phyloP scores from a whole-genome alignment of 2,329 filamentous ascomycete genomes.

The Lasiodiplodia hormozganensis region DNA sequence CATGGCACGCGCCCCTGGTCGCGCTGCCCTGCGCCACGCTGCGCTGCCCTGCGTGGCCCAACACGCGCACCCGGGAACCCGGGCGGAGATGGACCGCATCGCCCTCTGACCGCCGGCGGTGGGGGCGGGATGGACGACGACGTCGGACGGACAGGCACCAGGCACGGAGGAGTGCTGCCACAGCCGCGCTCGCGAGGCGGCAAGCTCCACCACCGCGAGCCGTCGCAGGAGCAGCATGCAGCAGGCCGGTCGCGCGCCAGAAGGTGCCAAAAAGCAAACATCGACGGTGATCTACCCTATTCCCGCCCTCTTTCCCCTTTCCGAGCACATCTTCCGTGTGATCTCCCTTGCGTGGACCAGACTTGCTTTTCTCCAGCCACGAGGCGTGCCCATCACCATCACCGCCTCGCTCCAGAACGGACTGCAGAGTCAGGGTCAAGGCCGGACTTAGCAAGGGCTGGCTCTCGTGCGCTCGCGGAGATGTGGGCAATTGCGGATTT shows the following conservation, averaged over 20 bases:
- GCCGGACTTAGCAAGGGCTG: background rate
- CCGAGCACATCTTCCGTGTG: slow-evolving; percentile 16
- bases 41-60: slow-evolving; percentile 17
- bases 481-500: slow-evolving; percentile 11
- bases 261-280: slow-evolving; percentile 6
- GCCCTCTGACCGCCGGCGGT: slow-evolving; percentile 14
- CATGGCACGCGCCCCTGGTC: slow-evolving; percentile 18
- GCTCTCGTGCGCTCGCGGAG: slow-evolving; percentile 20
- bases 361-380: slow-evolving; percentile 18
- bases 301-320: slow-evolving; percentile 16
- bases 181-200: background rate
- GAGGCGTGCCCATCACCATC: slow-evolving; percentile 22
- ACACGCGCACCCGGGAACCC: slow-evolving; percentile 12
- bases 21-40: slow-evolving; percentile 10
- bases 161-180: slow-evolving; percentile 9
- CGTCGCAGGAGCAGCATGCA: slow-evolving; percentile 11
- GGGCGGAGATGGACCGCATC: slow-evolving; percentile 18
- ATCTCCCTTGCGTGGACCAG: slow-evolving; percentile 14
- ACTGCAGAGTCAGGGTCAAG: slow-evolving; percentile 8
- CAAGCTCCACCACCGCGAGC: slow-evolving; percentile 23
- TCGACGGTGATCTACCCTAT: slow-evolving; percentile 17
- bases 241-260: background rate
- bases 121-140: slow-evolving; percentile 19
- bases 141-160: slow-evolving; percentile 15
- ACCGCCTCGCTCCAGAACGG: slow-evolving; percentile 7